These are phyloP conservation scores for Peronospora tabacina DNA, from an alignment of 352 stramenopile genomes.

Conservation along the genomic window DNA sequence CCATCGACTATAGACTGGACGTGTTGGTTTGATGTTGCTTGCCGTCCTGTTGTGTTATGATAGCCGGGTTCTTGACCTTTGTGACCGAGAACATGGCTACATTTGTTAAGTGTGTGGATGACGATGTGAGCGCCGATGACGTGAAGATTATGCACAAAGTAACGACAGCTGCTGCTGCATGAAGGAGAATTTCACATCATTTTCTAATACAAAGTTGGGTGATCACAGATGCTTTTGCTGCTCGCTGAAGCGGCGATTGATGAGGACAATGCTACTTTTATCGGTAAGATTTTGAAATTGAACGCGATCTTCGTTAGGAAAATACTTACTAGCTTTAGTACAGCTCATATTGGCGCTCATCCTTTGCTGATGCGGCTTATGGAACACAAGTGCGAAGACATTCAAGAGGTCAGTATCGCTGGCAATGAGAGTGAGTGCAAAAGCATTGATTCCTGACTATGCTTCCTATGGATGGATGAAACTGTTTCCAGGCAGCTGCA, in stretches of 20 bases:
- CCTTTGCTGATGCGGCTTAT: conserved; percentile 63
- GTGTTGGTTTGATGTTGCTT: conserved; percentile 1
- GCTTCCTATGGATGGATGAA: background rate
- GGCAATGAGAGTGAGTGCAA: background rate
- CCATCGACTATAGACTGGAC: background rate
- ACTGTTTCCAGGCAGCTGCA: conserved; percentile 40
- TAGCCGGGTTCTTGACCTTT: conserved; percentile 62
- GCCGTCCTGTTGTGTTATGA: conserved; percentile 1
- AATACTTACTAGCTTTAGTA: conserved; percentile 1
- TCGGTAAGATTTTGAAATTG: conserved; percentile 32
- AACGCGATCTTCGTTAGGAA: background rate
- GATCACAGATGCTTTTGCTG: conserved; percentile 14
- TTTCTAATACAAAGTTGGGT: background rate
- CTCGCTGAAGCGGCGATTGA: conserved; percentile 55
- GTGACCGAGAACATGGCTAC: conserved; percentile 37
- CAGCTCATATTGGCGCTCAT: conserved; percentile 61
- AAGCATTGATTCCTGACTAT: background rate
- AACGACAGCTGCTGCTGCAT: background rate
- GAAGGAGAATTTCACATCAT: no score
- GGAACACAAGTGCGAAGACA: conserved; percentile 66
- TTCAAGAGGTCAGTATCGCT: conserved; percentile 46
- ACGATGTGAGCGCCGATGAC: conserved; percentile 23
- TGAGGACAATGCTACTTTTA: conserved; percentile 76
- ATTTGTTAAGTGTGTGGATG: conserved; percentile 30
- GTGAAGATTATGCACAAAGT: conserved; percentile 36